A percentile compares a stretch with the other conserved stretches of the same genome.
phyloP scores from a whole-genome alignment of 2,329 filamentous ascomycete genomes.

The Achaetomium macrosporum region DNA sequence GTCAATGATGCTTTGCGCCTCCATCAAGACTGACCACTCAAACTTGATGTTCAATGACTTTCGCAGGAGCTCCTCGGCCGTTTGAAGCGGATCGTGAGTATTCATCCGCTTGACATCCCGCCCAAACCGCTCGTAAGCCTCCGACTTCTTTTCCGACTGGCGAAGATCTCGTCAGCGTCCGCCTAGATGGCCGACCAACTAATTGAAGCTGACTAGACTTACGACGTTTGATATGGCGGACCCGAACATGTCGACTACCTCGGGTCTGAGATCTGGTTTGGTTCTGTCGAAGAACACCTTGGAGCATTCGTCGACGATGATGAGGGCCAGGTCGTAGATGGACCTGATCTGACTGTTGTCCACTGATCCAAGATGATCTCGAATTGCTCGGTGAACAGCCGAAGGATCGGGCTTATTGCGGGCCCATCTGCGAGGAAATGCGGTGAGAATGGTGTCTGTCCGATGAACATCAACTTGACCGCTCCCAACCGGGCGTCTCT shows the following conservation, averaged over 20 bases:
- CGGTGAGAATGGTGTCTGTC: conserved; percentile 34
- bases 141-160: conserved; percentile 21
- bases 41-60: conserved; percentile 22
- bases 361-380: conserved; percentile 21
- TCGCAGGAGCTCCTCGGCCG: conserved; percentile 20
- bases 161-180: too few relatives aligned
- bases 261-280: conserved; percentile 28
- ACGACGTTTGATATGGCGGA: conserved; percentile 28
- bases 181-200: too few relatives aligned
- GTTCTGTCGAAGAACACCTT: conserved; percentile 33
- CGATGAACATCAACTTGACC: not conserved
- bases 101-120: conserved; percentile 24
- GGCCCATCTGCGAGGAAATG: conserved; percentile 36
- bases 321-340: conserved; percentile 26
- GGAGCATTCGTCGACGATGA: conserved; percentile 34
- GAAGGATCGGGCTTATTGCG: conserved; percentile 33
- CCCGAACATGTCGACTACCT: conserved; percentile 31
- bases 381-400: conserved; percentile 32
- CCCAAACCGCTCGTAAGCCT: conserved; percentile 22
- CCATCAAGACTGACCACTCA: conserved; percentile 22
- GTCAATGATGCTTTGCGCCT: conserved; percentile 22
- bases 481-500: too few relatives aligned
- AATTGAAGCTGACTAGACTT: conserved; percentile 4
- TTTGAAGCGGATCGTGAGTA: conserved; percentile 19
- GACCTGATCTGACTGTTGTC: conserved; percentile 18